phyloP scores from a whole-genome alignment of 768 basidiomycete genomes.

The Saitozyma podzolica region DNA sequence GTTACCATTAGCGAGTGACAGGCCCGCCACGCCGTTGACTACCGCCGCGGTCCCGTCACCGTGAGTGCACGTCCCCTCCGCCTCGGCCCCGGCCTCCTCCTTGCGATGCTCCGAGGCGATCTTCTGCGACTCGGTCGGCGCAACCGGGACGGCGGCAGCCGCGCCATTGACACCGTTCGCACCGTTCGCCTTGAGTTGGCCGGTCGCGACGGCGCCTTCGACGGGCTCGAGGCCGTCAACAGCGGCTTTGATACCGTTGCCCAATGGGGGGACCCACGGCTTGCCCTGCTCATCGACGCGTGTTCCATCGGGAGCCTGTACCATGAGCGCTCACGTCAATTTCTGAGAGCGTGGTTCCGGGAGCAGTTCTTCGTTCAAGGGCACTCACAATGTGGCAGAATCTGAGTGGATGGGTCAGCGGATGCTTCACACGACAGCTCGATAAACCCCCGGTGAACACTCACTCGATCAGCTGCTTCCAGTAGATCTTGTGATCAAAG shows the following conservation, averaged over 20 bases:
- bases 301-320: slow-evolving; percentile 44
- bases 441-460: slow-evolving; percentile 26
- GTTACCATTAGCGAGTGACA: no score
- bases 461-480: slow-evolving; percentile 73
- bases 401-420: slow-evolving; percentile 15
- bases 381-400: slow-evolving; percentile 36
- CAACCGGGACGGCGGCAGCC: neutral
- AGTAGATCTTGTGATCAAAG: slow-evolving; percentile 73
- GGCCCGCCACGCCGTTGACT: neutral
- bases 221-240: slow-evolving; percentile 33
- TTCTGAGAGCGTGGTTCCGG: neutral
- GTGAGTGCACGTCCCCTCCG: slow-evolving; percentile 5
- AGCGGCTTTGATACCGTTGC: slow-evolving; percentile 49
- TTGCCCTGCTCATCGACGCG: slow-evolving; percentile 46
- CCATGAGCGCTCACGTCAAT: neutral
- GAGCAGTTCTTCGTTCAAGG: no score
- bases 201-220: slow-evolving; percentile 31
- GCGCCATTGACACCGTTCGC: neutral
- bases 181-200: slow-evolving; percentile 9
- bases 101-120: neutral
- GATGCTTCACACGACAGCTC: neutral
- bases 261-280: slow-evolving; percentile 37
- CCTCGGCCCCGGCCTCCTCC: neutral
- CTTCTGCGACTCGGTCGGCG: slow-evolving; percentile 2
- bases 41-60: slow-evolving; percentile 15